Evolutionary conservation across 768 basidiomycete species (phyloP).

Genomic region (Tricholoma terreum): DNA sequence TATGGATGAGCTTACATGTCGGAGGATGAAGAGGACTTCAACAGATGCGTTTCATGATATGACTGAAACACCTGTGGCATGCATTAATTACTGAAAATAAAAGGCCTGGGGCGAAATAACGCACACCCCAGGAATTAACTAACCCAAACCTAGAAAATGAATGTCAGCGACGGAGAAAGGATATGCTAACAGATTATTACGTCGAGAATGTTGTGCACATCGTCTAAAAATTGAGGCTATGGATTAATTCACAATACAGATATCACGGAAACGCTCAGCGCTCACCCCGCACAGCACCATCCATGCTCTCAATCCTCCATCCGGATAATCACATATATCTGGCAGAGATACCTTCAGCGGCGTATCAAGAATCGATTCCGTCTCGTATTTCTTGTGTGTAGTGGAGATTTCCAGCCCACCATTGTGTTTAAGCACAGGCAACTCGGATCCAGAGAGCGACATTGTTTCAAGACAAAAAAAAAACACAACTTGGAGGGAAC

Average conservation of each 20-base stretch:
- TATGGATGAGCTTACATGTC: conserved; percentile 40
- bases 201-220: conserved; percentile 37
- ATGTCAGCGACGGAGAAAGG: neutral
- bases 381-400: neutral
- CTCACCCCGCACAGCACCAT: conserved; percentile 41
- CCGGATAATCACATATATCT: conserved; percentile 32
- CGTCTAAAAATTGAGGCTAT: conserved; percentile 2
- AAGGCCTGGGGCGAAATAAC: conserved; percentile 11
- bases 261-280: conserved; percentile 14
- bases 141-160: conserved; percentile 42
- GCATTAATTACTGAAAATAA: too few relatives aligned
- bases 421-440: neutral
- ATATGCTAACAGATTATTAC: conserved; percentile 21
- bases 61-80: conserved; percentile 51
- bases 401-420: neutral
- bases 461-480: neutral
- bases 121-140: conserved; percentile 56
- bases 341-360: neutral
- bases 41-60: conserved; percentile 49
- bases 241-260: neutral
- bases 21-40: conserved; percentile 43
- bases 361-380: neutral
- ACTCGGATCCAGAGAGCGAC: neutral
- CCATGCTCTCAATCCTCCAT: conserved; percentile 45
- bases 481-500: neutral